A percentile compares a stretch with the other conserved stretches of the same genome.
Evolutionary conservation across 345 rosid genomes (phyloP).

Genomic region (Eucalyptus sideroxylon): DNA sequence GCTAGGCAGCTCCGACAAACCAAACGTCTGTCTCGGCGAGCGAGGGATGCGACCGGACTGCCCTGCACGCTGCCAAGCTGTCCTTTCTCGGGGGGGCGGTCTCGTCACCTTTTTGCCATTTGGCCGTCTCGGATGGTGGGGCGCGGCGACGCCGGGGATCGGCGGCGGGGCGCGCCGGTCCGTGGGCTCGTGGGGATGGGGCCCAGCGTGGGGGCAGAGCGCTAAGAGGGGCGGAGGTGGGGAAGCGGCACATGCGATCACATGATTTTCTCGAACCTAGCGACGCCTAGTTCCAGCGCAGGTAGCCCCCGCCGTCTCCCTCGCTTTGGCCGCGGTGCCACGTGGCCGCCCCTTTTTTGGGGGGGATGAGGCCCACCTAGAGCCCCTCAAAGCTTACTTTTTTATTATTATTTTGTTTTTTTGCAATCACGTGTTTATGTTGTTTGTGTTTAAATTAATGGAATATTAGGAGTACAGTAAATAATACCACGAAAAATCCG

Average conservation of each 20-base stretch:
- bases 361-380: background rate
- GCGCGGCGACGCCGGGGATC: background rate
- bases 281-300: background rate
- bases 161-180: background rate
- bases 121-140: background rate
- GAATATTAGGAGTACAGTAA: no score
- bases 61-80: background rate
- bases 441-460: background rate
- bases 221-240: background rate
- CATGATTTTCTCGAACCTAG: constrained; percentile 13
- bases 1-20: background rate
- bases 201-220: background rate
- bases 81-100: background rate
- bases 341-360: background rate
- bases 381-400: constrained; percentile 1
- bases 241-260: constrained; percentile 27
- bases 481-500: no score
- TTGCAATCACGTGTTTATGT: background rate
- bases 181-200: background rate
- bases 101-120: background rate
- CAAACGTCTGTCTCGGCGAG: background rate
- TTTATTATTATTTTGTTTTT: background rate
- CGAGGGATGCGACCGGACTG: background rate
- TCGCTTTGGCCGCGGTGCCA: constrained; percentile 6
- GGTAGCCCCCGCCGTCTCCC: background rate